Evolutionary conservation across 805 yeast genomes (phyloP).

Genomic region (Saccharomyces cerevisiae): DNA sequence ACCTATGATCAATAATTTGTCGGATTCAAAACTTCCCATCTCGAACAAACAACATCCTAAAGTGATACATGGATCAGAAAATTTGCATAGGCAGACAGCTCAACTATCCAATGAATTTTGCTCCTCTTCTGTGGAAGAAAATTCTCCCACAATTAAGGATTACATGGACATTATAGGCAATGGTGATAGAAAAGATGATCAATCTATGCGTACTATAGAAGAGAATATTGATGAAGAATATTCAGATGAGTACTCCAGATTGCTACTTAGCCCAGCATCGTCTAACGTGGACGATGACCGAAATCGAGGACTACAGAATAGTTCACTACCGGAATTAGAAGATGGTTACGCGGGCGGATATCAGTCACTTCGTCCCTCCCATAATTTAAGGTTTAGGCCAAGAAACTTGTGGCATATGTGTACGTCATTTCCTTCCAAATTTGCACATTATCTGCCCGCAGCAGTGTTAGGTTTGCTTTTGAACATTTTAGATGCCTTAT

Average conservation of each 20-base stretch:
- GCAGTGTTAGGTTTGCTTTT: conserved; percentile 77
- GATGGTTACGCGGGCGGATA: conserved; percentile 1
- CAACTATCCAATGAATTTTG: conserved; percentile 26
- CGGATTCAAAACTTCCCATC: background rate
- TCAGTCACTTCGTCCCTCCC: background rate
- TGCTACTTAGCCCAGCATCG: conserved; percentile 12
- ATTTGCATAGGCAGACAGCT: conserved; percentile 29
- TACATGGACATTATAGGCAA: conserved; percentile 10
- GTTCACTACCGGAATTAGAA: background rate
- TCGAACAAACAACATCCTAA: conserved; percentile 2
- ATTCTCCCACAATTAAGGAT: conserved; percentile 9
- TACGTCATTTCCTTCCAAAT: conserved; percentile 1
- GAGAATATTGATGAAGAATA: background rate
- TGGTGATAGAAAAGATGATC: conserved; percentile 1
- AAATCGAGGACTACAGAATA: background rate
- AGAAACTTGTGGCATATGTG: background rate
- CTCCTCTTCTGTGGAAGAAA: conserved; percentile 11
- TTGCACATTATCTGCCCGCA: conserved; percentile 47
- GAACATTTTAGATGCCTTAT: conserved; percentile 84
- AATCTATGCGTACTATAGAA: background rate
- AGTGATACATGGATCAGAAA: conserved; percentile 22
- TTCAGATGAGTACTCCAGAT: conserved; percentile 6
- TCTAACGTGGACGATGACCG: conserved; percentile 3
- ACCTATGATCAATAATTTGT: background rate
- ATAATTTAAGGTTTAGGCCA: background rate